These are phyloP conservation scores for Lichtheimia corymbifera DNA, from an alignment of 371 early-diverging fungal species.

Conservation along the genomic window DNA sequence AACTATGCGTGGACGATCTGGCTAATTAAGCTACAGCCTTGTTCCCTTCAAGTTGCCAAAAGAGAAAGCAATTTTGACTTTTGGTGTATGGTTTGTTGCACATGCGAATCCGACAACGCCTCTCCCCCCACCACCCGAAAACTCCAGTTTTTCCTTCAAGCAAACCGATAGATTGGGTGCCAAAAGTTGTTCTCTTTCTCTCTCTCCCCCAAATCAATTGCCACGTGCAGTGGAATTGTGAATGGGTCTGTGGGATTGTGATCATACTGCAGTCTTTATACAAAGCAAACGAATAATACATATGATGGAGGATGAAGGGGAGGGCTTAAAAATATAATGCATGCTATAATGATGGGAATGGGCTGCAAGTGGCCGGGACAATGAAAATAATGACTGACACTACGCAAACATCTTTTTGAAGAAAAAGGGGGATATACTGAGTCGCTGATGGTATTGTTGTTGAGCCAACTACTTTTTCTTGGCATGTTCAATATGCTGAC, in stretches of 20 bases:
- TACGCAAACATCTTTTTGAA: slow-evolving; percentile 5
- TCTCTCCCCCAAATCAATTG: not conserved
- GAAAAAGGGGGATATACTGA: not conserved
- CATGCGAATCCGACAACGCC: too few relatives aligned
- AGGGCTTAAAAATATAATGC: slow-evolving; percentile 3
- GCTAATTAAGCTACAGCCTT: too few relatives aligned
- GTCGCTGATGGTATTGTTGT: not conserved
- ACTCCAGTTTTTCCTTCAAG: too few relatives aligned
- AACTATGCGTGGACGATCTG: too few relatives aligned
- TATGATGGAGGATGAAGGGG: slow-evolving; percentile 2
- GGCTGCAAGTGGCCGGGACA: not conserved
- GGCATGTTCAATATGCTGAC: slow-evolving; percentile 48
- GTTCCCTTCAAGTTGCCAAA: too few relatives aligned
- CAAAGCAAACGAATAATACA: slow-evolving; percentile 4
- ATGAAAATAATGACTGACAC: not conserved
- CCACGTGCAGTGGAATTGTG: slow-evolving; percentile 1
- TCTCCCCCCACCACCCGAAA: too few relatives aligned
- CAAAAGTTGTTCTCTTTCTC: not conserved
- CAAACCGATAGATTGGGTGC: too few relatives aligned
- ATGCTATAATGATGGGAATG: not conserved
- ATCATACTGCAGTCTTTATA: slow-evolving; percentile 5
- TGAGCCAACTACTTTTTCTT: slow-evolving; percentile 33
- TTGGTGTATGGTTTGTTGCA: too few relatives aligned
- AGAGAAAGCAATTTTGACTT: too few relatives aligned
- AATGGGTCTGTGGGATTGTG: not conserved